phyloP scores from a whole-genome alignment of 495 filamentous ascomycete species.

The Talaromyces adpressus region DNA sequence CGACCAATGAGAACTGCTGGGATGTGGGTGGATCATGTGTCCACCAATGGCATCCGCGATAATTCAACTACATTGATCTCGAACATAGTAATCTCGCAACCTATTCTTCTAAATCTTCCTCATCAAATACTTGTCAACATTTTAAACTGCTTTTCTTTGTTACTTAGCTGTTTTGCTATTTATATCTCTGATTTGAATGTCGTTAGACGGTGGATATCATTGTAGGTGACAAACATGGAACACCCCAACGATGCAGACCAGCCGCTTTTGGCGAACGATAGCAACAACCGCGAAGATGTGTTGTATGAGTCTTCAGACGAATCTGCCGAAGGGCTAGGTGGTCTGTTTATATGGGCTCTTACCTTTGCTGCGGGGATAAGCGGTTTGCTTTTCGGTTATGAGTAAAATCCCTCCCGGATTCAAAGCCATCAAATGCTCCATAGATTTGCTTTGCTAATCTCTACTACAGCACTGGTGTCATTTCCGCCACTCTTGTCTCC shows the following conservation, averaged over 20 bases:
- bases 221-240: neutral
- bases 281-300: constrained; percentile 10
- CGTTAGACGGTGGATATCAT: neutral
- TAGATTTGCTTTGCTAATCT: neutral
- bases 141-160: neutral
- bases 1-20: neutral
- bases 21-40: neutral
- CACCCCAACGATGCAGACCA: constrained; percentile 2
- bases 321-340: constrained; percentile 16
- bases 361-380: constrained; percentile 78
- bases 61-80: neutral
- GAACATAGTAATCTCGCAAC: neutral
- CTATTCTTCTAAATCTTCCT: neutral
- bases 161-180: neutral
- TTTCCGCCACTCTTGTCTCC: constrained; percentile 79
- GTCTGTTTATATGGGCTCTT: constrained; percentile 61
- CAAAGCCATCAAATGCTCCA: constrained; percentile 3
- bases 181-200: neutral
- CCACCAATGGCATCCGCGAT: neutral
- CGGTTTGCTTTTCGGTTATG: constrained; percentile 83
- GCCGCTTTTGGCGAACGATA: constrained; percentile 7
- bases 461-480: constrained; percentile 70
- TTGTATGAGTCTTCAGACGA: constrained; percentile 11
- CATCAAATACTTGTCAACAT: neutral
- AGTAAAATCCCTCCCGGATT: constrained; percentile 28